Evolutionary conservation across 441 rosid species (phyloP).

Genomic region (Isatis lusitanica): DNA sequence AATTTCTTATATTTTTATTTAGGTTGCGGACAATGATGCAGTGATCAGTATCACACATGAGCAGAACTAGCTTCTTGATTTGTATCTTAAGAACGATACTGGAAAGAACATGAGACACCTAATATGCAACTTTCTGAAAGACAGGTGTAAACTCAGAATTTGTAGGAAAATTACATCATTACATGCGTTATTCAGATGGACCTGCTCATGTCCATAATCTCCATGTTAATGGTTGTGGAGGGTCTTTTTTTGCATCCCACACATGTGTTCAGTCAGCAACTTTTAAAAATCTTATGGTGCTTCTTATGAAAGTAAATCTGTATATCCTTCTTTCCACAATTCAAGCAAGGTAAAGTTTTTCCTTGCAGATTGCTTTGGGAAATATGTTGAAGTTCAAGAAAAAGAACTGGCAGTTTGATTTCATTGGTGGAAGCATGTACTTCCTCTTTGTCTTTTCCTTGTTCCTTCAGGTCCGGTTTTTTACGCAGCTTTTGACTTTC

Average conservation of each 20-base stretch:
- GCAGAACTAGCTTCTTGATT: no score
- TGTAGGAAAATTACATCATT: slow-evolving; percentile 52
- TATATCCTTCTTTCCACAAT: slow-evolving; percentile 92
- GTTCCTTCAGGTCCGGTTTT: slow-evolving; percentile 75
- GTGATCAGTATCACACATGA: no score
- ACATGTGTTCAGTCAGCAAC: slow-evolving; percentile 75
- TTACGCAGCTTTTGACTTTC: neutral
- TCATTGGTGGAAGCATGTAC: slow-evolving; percentile 94
- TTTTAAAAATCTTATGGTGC: slow-evolving; percentile 64
- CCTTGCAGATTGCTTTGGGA: slow-evolving; percentile 89
- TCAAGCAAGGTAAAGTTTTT: slow-evolving; percentile 75
- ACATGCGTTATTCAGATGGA: slow-evolving; percentile 90
- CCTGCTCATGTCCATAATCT: slow-evolving; percentile 83
- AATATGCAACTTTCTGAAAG: no score
- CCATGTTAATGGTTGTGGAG: slow-evolving; percentile 96
- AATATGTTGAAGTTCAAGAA: slow-evolving; percentile 95
- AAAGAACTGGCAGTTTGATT: slow-evolving; percentile 98
- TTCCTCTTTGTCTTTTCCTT: slow-evolving; percentile 81
- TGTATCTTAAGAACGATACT: no score
- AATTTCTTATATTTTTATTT: no score
- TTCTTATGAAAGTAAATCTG: slow-evolving; percentile 74
- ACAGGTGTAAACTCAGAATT: no score
- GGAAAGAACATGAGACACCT: no score
- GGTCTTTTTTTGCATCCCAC: slow-evolving; percentile 99
- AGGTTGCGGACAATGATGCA: no score